A percentile compares a stretch with the other conserved stretches of the same genome.
Conservation (phyloP, 345 rosid species). For the Excoecaria cochinchinensis region DNA sequence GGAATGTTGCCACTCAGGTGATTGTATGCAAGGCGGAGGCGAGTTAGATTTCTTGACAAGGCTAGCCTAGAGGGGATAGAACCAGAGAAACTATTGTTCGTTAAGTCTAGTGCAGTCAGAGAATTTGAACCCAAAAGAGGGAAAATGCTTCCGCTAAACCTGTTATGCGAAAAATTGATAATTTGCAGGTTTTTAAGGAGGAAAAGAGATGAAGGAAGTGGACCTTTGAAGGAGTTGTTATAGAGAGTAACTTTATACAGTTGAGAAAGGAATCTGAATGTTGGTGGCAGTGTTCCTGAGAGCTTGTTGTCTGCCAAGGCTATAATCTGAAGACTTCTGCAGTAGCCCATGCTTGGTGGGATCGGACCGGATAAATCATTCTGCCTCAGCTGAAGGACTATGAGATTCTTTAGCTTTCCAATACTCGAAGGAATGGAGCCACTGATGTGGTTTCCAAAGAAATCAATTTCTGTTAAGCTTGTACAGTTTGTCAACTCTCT, state of each 20-base stretch:
- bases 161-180: conserved; percentile 78
- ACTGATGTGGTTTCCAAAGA: conserved; percentile 63
- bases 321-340: conserved; percentile 48
- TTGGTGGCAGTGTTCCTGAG: conserved; percentile 71
- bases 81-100: conserved; percentile 73
- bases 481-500: conserved; percentile 73
- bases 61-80: conserved; percentile 55
- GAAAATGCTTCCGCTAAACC: conserved; percentile 55
- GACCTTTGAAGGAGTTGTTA: conserved; percentile 79
- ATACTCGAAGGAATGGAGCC: conserved; percentile 71
- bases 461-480: conserved; percentile 55
- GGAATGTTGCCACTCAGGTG: conserved; percentile 63
- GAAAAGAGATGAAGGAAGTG: conserved; percentile 61
- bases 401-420: conserved; percentile 65
- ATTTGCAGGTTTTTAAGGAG: conserved; percentile 61
- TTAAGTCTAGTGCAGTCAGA: conserved; percentile 66
- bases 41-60: conserved; percentile 52
- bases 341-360: conserved; percentile 82
- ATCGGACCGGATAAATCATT: conserved; percentile 71
- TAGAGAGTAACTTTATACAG: conserved; percentile 57
- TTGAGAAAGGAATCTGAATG: conserved; percentile 62
- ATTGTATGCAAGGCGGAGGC: conserved; percentile 74
- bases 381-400: conserved; percentile 75
- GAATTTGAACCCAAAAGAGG: conserved; percentile 64
- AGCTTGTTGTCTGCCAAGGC: conserved; percentile 82